Conservation (phyloP, 2,329 filamentous ascomycete genomes). For the Trichophyton benhamiae region DNA sequence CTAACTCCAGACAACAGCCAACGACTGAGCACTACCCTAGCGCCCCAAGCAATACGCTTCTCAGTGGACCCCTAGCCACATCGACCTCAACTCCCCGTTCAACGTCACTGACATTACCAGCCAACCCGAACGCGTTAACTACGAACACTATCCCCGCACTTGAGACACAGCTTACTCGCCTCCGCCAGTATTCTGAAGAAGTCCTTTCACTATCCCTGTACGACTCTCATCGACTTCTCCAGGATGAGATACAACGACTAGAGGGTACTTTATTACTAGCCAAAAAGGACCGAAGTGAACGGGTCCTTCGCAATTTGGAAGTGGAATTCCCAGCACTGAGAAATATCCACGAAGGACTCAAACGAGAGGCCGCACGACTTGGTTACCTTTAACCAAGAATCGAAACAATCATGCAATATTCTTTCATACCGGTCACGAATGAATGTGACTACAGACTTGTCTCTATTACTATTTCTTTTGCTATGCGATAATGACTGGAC, state of each 20-base stretch:
- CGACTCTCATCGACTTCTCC: slow-evolving; percentile 17
- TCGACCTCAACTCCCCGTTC: slow-evolving; percentile 3
- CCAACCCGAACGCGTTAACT: slow-evolving; percentile 4
- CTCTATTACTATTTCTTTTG: not conserved
- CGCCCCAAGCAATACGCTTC: not conserved
- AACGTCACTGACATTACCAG: not conserved
- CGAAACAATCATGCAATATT: not conserved
- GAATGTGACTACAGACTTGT: not conserved
- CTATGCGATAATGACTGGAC: not conserved
- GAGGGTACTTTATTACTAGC: slow-evolving; percentile 11
- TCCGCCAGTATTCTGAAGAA: slow-evolving; percentile 17
- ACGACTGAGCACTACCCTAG: not conserved
- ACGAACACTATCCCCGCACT: slow-evolving; percentile 11
- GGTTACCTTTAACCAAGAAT: slow-evolving; percentile 11
- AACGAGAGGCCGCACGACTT: slow-evolving; percentile 11
- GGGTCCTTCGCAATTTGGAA: slow-evolving; percentile 10
- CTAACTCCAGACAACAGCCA: slow-evolving; percentile 3
- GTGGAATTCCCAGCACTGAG: slow-evolving; percentile 12
- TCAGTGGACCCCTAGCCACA: slow-evolving; percentile 5
- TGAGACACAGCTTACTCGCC: slow-evolving; percentile 15
- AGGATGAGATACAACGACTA: slow-evolving; percentile 15
- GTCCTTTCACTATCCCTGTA: slow-evolving; percentile 18
- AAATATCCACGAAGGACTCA: slow-evolving; percentile 10
- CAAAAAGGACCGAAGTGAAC: slow-evolving; percentile 11
- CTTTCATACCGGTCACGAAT: not conserved